Evolutionary conservation across 495 filamentous ascomycete species (phyloP).

Genomic region (Neurospora tetraspora): DNA sequence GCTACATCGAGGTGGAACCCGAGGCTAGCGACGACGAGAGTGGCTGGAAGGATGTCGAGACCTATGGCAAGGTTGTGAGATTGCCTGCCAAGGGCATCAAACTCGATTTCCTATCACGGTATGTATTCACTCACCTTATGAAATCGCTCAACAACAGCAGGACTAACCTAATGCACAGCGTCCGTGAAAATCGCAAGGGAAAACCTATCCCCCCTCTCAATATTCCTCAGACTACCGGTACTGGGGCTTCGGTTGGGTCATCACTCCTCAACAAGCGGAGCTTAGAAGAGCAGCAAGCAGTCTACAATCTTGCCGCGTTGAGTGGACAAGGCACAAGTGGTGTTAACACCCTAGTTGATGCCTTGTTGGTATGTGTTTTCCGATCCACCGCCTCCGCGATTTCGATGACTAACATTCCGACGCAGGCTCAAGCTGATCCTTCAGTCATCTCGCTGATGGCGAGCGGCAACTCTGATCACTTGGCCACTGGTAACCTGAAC

Average conservation of each 20-base stretch:
- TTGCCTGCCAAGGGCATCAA: slow-evolving; percentile 66
- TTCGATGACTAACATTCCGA: background rate
- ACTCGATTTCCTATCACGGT: slow-evolving; percentile 59
- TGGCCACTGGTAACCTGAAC: slow-evolving; percentile 12
- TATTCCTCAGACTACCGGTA: background rate
- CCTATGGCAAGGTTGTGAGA: slow-evolving; percentile 53
- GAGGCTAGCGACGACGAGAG: slow-evolving; percentile 41
- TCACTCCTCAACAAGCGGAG: slow-evolving; percentile 7
- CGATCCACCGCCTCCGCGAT: slow-evolving; percentile 1
- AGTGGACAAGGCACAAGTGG: slow-evolving; percentile 19
- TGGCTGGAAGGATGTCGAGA: slow-evolving; percentile 30
- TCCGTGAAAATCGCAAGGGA: slow-evolving; percentile 24
- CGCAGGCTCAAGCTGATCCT: slow-evolving; percentile 14
- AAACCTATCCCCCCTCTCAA: slow-evolving; percentile 14
- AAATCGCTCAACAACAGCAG: background rate
- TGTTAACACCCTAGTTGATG: slow-evolving; percentile 27
- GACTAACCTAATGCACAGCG: slow-evolving; percentile 14
- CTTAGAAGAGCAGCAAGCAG: slow-evolving; percentile 41
- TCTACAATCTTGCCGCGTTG: slow-evolving; percentile 45
- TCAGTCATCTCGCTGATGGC: slow-evolving; percentile 26
- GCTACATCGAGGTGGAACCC: slow-evolving; percentile 65
- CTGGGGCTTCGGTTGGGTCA: background rate
- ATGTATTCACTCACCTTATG: slow-evolving; percentile 15
- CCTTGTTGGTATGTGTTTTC: slow-evolving; percentile 33
- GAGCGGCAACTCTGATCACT: slow-evolving; percentile 19